Evolutionary conservation across 148 eudicot genomes (phyloP).

Genomic region (Bassia scoparia): DNA sequence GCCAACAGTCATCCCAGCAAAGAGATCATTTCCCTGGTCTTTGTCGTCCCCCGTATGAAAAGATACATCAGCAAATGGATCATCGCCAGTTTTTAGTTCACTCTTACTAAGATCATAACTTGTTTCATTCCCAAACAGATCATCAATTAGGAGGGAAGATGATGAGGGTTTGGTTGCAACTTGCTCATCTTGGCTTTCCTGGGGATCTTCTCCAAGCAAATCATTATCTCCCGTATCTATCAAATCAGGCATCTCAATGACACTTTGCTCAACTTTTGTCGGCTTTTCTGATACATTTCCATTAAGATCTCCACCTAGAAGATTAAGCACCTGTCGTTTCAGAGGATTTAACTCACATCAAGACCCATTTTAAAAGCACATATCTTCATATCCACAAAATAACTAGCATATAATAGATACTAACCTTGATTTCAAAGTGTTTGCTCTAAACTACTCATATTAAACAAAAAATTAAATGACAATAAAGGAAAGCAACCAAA

Average conservation of each 20-base stretch:
- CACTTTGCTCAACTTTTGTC: slow-evolving; percentile 34
- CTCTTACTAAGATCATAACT: slow-evolving; percentile 34
- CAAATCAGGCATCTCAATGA: slow-evolving; percentile 72
- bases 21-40: slow-evolving; percentile 55
- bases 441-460: not conserved
- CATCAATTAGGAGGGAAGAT: slow-evolving; percentile 58
- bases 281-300: slow-evolving; percentile 42
- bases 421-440: not conserved
- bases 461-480: not conserved
- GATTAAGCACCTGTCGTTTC: slow-evolving; percentile 60
- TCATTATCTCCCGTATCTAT: slow-evolving; percentile 73
- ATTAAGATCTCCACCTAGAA: slow-evolving; percentile 54
- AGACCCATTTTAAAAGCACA: not conserved
- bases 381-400: not conserved
- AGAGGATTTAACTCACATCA: slow-evolving; percentile 17
- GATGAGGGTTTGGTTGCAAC: slow-evolving; percentile 30
- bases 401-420: not conserved
- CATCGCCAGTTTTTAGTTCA: slow-evolving; percentile 55
- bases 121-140: slow-evolving; percentile 58
- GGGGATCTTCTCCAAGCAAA: slow-evolving; percentile 44
- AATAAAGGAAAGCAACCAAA: not conserved
- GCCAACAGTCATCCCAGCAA: slow-evolving; percentile 67
- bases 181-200: slow-evolving; percentile 36
- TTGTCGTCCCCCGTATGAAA: slow-evolving; percentile 51
- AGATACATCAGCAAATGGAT: slow-evolving; percentile 92